Conservation (phyloP, 768 basidiomycete genomes). For the Astraeus odoratus region DNA sequence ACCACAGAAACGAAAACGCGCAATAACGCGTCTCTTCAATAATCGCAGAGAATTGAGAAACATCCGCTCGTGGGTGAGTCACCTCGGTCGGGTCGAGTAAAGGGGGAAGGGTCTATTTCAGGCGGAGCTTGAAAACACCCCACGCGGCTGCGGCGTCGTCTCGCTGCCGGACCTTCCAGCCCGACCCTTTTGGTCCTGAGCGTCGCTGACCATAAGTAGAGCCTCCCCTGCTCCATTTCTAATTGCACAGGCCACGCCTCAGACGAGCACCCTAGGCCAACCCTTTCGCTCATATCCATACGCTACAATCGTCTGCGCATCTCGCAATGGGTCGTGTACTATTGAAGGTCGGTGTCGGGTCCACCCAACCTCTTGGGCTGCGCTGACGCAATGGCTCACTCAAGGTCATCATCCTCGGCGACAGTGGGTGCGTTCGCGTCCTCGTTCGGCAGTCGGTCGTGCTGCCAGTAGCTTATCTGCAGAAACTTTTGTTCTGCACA, state of each 20-base stretch:
- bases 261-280: no score
- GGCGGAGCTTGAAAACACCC: constrained; percentile 21
- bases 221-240: no score
- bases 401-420: constrained; percentile 98
- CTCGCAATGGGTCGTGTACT: constrained; percentile 74
- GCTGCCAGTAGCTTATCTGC: background rate
- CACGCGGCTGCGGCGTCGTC: background rate
- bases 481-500: constrained; percentile 21
- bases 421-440: constrained; percentile 82
- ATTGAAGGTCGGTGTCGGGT: constrained; percentile 55
- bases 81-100: background rate
- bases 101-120: constrained; percentile 5
- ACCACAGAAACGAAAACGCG: no score
- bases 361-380: background rate
- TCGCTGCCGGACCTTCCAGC: no score
- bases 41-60: background rate
- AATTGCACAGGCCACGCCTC: no score
- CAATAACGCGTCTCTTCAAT: background rate
- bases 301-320: no score
- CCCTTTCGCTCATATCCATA: no score
- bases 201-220: no score
- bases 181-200: no score
- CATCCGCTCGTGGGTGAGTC: background rate
- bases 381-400: background rate
- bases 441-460: constrained; percentile 1